Conservation (phyloP, 2,329 filamentous ascomycete genomes). For the Ophiostoma tasmaniense region DNA sequence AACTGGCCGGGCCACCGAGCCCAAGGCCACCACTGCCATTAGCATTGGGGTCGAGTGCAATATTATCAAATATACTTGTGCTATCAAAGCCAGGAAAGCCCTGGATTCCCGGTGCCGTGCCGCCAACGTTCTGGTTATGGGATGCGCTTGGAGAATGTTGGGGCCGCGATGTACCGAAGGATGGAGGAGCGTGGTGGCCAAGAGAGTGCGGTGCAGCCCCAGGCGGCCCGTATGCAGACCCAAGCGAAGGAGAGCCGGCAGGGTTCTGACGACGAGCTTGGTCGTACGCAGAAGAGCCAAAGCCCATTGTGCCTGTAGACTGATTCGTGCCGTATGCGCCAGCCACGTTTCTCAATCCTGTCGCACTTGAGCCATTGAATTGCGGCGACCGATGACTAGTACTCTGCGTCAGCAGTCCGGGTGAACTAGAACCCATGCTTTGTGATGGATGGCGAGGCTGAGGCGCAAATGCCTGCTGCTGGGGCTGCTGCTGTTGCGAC, state of each 20-base stretch:
- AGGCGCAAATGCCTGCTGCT: constrained; percentile 23
- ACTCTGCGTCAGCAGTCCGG: constrained; percentile 14
- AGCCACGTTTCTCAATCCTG: not conserved
- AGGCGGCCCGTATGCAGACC: constrained; percentile 14
- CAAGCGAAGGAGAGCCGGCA: constrained; percentile 17
- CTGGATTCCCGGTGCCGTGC: constrained; percentile 19
- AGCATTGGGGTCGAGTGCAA: constrained; percentile 25
- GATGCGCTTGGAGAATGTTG: constrained; percentile 19
- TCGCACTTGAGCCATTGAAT: constrained; percentile 13
- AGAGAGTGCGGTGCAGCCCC: constrained; percentile 11
- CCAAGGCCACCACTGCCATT: constrained; percentile 22
- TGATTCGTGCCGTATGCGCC: constrained; percentile 12
- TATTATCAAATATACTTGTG: constrained; percentile 24
- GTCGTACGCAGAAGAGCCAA: constrained; percentile 17
- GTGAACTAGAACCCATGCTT: constrained; percentile 15
- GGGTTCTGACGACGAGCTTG: constrained; percentile 17
- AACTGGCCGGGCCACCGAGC: constrained; percentile 21
- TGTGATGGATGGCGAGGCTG: constrained; percentile 23
- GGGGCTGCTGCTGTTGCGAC: constrained; percentile 13
- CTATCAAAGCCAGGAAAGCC: constrained; percentile 23
- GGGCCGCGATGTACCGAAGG: constrained; percentile 20
- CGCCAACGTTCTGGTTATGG: constrained; percentile 11
- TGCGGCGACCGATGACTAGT: constrained; percentile 18
- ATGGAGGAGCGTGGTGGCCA: constrained; percentile 17
- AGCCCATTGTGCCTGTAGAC: constrained; percentile 13